Evolutionary conservation across 345 rosid genomes (phyloP).

Genomic region (Eutrema japonicum): DNA sequence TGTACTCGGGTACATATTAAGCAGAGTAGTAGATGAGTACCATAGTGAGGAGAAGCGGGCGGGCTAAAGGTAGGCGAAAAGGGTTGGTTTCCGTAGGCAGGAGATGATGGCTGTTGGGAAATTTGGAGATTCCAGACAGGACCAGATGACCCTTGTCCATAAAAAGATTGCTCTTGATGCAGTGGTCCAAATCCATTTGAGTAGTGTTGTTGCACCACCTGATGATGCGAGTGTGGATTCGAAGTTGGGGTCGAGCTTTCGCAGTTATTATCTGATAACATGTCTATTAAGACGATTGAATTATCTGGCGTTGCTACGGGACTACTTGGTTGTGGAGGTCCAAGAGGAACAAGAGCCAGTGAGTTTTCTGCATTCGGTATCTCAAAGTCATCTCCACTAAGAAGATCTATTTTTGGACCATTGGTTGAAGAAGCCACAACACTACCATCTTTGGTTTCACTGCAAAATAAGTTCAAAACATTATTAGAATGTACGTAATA

Average conservation of each 20-base stretch:
- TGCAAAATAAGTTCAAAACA: constrained; percentile 15
- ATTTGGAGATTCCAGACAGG: constrained; percentile 80
- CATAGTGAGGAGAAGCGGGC: constrained; percentile 40
- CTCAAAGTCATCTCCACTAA: constrained; percentile 68
- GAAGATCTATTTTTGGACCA: constrained; percentile 83
- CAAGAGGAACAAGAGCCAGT: constrained; percentile 82
- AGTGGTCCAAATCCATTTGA: constrained; percentile 55
- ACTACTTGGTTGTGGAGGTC: constrained; percentile 60
- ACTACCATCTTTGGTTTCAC: constrained; percentile 41
- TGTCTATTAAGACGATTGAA: constrained; percentile 81
- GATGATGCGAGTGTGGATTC: constrained; percentile 21
- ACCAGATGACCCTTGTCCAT: constrained; percentile 53
- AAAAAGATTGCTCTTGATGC: constrained; percentile 57
- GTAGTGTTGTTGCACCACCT: constrained; percentile 42
- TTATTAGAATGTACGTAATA: constrained; percentile 9
- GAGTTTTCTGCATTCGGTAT: constrained; percentile 36
- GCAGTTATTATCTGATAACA: constrained; percentile 65
- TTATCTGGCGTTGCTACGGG: constrained; percentile 68
- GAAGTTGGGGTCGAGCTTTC: constrained; percentile 45
- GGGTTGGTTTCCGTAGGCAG: constrained; percentile 63
- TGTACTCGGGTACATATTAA: background rate
- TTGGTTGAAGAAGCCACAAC: constrained; percentile 67
- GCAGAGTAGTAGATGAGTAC: constrained; percentile 26
- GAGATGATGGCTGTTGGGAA: constrained; percentile 67
- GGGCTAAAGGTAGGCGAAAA: constrained; percentile 43